These are phyloP conservation scores for Neurospora sp. DNA, from an alignment of 495 filamentous ascomycete species.

Conservation along the genomic window DNA sequence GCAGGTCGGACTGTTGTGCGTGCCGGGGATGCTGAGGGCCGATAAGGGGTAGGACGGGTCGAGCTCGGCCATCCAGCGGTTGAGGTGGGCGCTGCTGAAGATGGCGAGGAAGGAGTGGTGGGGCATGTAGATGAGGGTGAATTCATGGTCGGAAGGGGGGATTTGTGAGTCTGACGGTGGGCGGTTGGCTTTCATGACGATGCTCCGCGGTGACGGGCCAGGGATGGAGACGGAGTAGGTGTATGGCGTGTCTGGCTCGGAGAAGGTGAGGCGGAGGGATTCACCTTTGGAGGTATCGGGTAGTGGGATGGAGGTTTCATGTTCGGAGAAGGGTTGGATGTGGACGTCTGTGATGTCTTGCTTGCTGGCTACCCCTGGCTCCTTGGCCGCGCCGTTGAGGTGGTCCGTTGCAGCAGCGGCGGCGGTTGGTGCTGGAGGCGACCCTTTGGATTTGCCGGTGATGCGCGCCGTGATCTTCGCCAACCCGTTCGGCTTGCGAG, in stretches of 20 bases:
- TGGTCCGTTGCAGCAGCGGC: conserved; percentile 7
- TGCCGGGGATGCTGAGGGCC: conserved; percentile 83
- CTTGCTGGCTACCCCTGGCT: conserved; percentile 6
- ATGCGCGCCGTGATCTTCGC: conserved; percentile 44
- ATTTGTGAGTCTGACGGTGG: background rate
- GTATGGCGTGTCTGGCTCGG: conserved; percentile 21
- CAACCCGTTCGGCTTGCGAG: conserved; percentile 26
- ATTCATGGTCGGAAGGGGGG: conserved; percentile 31
- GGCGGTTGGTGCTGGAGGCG: conserved; percentile 4
- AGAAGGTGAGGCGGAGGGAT: conserved; percentile 36
- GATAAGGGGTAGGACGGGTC: conserved; percentile 60
- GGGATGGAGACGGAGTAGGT: conserved; percentile 32
- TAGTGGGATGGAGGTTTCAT: conserved; percentile 21
- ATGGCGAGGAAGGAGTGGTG: conserved; percentile 58
- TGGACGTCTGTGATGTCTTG: conserved; percentile 24
- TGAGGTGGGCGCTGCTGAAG: conserved; percentile 59
- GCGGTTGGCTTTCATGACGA: background rate
- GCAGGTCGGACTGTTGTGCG: conserved; percentile 86
- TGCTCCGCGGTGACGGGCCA: conserved; percentile 17
- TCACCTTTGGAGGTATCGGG: conserved; percentile 26
- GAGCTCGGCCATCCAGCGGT: conserved; percentile 73
- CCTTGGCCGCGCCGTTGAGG: background rate
- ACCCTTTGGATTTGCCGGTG: conserved; percentile 28
- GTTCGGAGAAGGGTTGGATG: conserved; percentile 29
- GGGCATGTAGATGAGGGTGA: conserved; percentile 65